Evolutionary conservation across 805 yeast genomes (phyloP), one percentile per base, ranked within the genome.

Genomic region (Pichia occidentalis): DNA sequence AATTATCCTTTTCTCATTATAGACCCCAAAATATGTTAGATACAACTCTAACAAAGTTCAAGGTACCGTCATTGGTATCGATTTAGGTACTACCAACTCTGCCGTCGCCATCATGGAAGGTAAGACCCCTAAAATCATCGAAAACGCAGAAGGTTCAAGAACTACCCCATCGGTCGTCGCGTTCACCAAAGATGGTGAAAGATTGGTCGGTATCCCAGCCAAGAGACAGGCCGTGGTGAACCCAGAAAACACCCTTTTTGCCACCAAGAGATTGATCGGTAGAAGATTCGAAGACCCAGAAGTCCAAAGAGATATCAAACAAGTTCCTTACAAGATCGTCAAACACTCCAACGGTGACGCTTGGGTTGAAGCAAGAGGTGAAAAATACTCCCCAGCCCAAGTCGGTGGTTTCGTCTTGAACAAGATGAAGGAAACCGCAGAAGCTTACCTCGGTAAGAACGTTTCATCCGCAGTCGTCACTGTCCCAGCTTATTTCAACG

Each of bases 381-480:
- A 60, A 40, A 54, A 50, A 35, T 64, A 72, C 47, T 74, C 86
- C 6, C 92, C 90, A 5, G 68, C 84, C 26, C 85, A 81, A 50
- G 76, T 82, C 32, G 78, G 87, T 48, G 82, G 85, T 19, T 65
- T 68, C 30, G 70, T 87, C 49, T 76, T 87, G 59, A 85, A 85
- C 78, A 88, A 87, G 76, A 88, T 87, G 96, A 88, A 87, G 79
- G 96, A 88, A 73, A 88, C 96, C 51, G 96, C 97, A 50, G 95
- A 86, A 68, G 80, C 85, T 48, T 81, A 83, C 72, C 71, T 86
- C 53, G 92, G 94, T 67, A 86, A 85, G 75, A 58, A 80, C 31
- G 90, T 80, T 53, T 78, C 76, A 71, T 83, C 85, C 63, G 95
- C 97, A 44, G 94, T 83, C 50, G 94, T 83, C 50, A 83, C 94